Conservation (phyloP, 331 rosid genomes). For the Erythrophleum ivorense region DNA sequence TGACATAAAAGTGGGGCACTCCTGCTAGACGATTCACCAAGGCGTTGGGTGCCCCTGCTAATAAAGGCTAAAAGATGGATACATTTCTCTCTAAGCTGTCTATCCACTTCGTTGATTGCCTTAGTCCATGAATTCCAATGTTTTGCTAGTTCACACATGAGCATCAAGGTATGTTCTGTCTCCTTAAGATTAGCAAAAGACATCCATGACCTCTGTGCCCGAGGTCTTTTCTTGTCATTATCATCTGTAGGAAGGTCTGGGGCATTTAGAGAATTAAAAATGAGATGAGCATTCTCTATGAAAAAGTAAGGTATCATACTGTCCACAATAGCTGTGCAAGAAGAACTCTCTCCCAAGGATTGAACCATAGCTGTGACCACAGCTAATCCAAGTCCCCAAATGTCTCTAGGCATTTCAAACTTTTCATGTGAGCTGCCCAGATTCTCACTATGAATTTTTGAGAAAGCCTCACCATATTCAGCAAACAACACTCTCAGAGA, state of each 20-base stretch:
- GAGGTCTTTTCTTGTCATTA: slow-evolving; percentile 80
- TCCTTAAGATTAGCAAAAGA: slow-evolving; percentile 75
- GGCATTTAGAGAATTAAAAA: slow-evolving; percentile 73
- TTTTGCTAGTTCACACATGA: slow-evolving; percentile 84
- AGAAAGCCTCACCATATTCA: slow-evolving; percentile 52
- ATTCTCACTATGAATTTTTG: slow-evolving; percentile 45
- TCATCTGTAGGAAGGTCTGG: slow-evolving; percentile 75
- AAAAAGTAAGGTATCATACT: slow-evolving; percentile 77
- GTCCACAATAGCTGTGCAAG: slow-evolving; percentile 72
- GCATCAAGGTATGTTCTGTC: slow-evolving; percentile 83
- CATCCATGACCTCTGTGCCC: slow-evolving; percentile 64
- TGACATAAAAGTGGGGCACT: slow-evolving; percentile 72
- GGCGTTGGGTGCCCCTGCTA: slow-evolving; percentile 76
- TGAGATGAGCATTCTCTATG: slow-evolving; percentile 70
- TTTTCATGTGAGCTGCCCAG: slow-evolving; percentile 47
- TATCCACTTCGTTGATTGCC: slow-evolving; percentile 72
- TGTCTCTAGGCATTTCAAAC: slow-evolving; percentile 62
- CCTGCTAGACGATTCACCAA: slow-evolving; percentile 59
- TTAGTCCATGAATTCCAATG: slow-evolving; percentile 86
- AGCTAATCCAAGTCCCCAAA: slow-evolving; percentile 95
- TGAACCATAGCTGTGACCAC: slow-evolving; percentile 87
- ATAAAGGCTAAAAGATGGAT: slow-evolving; percentile 93
- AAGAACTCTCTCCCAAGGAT: slow-evolving; percentile 82
- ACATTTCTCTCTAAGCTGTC: slow-evolving; percentile 83
- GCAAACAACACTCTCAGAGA: slow-evolving; percentile 70